Base-by-base conservation (phyloP, 1,139 yeast genomes). In the Nadsonia starkeyi-henricii region DNA sequence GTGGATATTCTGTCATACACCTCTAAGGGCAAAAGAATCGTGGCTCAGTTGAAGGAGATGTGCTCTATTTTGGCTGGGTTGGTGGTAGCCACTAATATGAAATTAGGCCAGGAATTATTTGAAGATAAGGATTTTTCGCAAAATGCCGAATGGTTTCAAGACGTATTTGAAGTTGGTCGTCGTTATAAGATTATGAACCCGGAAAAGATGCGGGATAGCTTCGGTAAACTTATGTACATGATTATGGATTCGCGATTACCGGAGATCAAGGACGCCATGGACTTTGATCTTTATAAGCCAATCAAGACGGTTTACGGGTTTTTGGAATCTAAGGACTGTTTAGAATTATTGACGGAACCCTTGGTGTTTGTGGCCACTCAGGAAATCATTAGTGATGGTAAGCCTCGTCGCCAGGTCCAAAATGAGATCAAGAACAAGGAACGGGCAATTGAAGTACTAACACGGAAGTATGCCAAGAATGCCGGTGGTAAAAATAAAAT, bases 151-250 rank as follows among this genome's bases (percentile, higher is more conserved):
- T 81, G 88, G 85, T 81, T 77, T 60, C 72, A 81, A 58, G 65
- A 63, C 42, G 67, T 81, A 17, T 81, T 81, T 61, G 91, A 81
- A 62, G 75, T 81, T 52, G 91, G 91, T 23, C 71, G 91, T 55
- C 70, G 91, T 47, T 81, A 81, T 64, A 81, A 81, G 59, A 77
- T 82, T 55, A 79, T 81, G 86, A 81, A 81, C 58, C 91, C 91
- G 0, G 86, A 81, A 55, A 72, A 77, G 56, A 78, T 82, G 83
- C 71, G 86, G 51, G 82, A 78, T 56, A 78, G 79, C 2, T 82
- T 78, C 60, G 91, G 91, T 43, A 81, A 81, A 58, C 66, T 82
- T 51, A 79, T 83, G 67, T 81, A 81, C 62, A 82, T 81, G 82
- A 78, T 82, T 44, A 82, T 82, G 88, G 91, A 81, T 60, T 81